phyloP scores from a whole-genome alignment of 2,329 filamentous ascomycete genomes.

The Fusarium coicis region DNA sequence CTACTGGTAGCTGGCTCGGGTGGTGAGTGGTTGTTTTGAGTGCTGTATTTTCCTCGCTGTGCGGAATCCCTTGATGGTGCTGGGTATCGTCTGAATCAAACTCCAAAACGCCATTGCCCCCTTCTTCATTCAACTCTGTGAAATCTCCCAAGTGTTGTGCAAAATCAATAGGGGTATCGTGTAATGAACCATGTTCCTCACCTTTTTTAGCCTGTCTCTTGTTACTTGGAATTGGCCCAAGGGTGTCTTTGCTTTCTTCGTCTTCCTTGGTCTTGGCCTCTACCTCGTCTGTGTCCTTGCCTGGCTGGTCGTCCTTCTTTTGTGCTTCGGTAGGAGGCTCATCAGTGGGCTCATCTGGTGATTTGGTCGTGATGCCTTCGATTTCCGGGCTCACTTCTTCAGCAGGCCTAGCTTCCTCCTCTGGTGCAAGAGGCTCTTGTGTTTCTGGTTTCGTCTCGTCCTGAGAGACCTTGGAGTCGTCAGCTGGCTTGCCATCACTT shows the following conservation, averaged over 20 bases:
- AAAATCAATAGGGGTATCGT: constrained; percentile 54
- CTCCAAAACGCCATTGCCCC: constrained; percentile 43
- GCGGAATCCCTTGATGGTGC: constrained; percentile 31
- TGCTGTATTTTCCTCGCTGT: constrained; percentile 39
- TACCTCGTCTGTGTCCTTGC: constrained; percentile 13
- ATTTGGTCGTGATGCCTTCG: constrained; percentile 29
- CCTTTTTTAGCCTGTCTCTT: constrained; percentile 55
- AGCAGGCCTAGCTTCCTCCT: constrained; percentile 27
- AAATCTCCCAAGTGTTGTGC: constrained; percentile 45
- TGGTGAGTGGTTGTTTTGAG: constrained; percentile 34
- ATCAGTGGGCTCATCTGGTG: constrained; percentile 30
- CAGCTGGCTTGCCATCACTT: constrained; percentile 40
- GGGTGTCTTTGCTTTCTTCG: constrained; percentile 53
- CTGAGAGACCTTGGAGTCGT: constrained; percentile 28
- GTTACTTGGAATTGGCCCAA: constrained; percentile 52
- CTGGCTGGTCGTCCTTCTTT: constrained; percentile 27
- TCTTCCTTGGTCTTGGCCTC: constrained; percentile 42
- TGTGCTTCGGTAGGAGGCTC: constrained; percentile 31
- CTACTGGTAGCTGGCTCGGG: constrained; percentile 16
- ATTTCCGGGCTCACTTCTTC: constrained; percentile 32
- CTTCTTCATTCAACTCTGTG: constrained; percentile 41
- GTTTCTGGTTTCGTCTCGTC: constrained; percentile 29
- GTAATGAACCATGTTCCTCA: constrained; percentile 54
- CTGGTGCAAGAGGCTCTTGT: constrained; percentile 20
- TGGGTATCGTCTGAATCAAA: constrained; percentile 45